Evolutionary conservation across 257 asterid species (phyloP).

Genomic region (Agastache rugosa): DNA sequence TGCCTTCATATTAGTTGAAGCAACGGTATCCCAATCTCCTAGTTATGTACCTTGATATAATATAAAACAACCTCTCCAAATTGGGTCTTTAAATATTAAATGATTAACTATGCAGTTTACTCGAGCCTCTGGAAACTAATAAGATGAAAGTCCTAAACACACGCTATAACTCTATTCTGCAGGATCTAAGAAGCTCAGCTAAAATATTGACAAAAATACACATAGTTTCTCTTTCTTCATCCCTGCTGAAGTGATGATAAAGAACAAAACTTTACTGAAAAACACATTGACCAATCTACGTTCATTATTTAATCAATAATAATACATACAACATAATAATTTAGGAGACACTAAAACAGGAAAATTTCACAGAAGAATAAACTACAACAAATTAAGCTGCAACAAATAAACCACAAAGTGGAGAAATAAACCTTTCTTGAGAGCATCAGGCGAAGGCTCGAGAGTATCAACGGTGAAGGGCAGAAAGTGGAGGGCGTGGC

Average conservation of each 20-base stretch:
- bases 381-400: not conserved
- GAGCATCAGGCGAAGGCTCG: slow-evolving; percentile 81
- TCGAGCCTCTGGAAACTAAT: not conserved
- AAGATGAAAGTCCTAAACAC: not conserved
- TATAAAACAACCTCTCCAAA: not conserved
- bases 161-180: slow-evolving; percentile 1
- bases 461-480: slow-evolving; percentile 79
- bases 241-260: not conserved
- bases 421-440: slow-evolving; percentile 60
- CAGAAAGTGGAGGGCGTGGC: slow-evolving; percentile 80
- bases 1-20: not conserved
- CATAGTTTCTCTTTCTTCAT: not conserved
- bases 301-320: not conserved
- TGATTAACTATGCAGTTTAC: not conserved
- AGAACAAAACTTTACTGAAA: not conserved
- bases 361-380: not conserved
- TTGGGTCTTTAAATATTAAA: slow-evolving; percentile 9
- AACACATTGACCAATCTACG: not conserved
- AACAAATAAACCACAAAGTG: not conserved
- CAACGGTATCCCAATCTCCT: not conserved
- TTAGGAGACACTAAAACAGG: not conserved
- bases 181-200: slow-evolving; percentile 5
- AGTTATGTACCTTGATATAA: not conserved
- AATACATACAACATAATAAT: not conserved
- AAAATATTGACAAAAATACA: not conserved